phyloP scores from a whole-genome alignment of 1,284 basidiomycete genomes.

The Anthracocystis setariae region DNA sequence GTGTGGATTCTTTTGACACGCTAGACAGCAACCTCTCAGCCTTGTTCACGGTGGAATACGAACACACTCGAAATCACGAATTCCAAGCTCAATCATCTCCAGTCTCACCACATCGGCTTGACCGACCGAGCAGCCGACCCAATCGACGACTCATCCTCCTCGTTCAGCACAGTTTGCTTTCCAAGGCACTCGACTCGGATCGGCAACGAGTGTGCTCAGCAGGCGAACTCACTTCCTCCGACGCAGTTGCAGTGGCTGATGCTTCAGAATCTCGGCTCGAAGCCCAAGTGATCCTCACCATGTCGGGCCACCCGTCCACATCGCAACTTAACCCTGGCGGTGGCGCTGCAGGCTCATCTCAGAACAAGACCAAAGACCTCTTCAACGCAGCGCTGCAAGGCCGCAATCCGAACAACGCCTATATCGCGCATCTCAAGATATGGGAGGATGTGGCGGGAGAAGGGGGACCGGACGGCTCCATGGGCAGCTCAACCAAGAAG shows the following conservation, averaged over 20 bases:
- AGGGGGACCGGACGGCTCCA: conserved; percentile 18
- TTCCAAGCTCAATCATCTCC: not conserved
- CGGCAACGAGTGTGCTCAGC: no score
- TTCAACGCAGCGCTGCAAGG: conserved; percentile 61
- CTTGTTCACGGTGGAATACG: no score
- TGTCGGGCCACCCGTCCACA: conserved; percentile 23
- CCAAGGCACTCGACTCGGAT: no score
- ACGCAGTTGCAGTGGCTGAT: not conserved
- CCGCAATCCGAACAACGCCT: conserved; percentile 56
- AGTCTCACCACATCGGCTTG: not conserved
- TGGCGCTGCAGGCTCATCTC: conserved; percentile 3
- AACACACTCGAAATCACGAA: no score
- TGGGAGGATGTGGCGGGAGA: conserved; percentile 52
- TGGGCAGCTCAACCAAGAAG: conserved; percentile 42
- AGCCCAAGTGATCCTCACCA: conserved; percentile 1
- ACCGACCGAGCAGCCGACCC: no score
- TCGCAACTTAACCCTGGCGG: conserved; percentile 23
- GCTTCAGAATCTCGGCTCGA: not conserved
- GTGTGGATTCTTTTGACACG: conserved; percentile 1
- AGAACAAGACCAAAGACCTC: conserved; percentile 53
- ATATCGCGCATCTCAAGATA: conserved; percentile 66
- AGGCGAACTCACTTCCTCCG: no score
- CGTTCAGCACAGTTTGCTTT: no score
- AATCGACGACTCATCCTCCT: no score
- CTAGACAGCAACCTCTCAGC: no score